Evolutionary conservation across 2,329 filamentous ascomycete genomes (phyloP).

Genomic region (Colletotrichum scovillei): DNA sequence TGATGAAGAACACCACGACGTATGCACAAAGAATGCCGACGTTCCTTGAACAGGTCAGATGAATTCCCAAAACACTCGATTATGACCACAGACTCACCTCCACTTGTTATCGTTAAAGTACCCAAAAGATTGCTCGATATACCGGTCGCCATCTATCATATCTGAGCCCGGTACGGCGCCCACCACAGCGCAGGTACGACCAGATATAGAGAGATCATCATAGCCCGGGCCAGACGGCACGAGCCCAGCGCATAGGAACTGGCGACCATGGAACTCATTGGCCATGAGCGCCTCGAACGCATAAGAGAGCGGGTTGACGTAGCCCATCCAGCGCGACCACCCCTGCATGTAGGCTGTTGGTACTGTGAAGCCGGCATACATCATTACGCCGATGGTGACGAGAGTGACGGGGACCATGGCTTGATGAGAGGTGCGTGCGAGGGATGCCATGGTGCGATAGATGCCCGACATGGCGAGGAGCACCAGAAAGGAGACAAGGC

Average conservation of each 20-base stretch:
- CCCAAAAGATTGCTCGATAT: conserved; percentile 54
- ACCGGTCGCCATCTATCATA: conserved; percentile 57
- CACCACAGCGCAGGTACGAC: conserved; percentile 58
- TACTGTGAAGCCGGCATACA: conserved; percentile 77
- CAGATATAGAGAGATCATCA: conserved; percentile 44
- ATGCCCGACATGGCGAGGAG: conserved; percentile 44
- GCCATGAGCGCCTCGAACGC: conserved; percentile 84
- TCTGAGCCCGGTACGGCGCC: conserved; percentile 56
- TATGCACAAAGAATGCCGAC: conserved; percentile 76
- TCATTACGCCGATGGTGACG: conserved; percentile 74
- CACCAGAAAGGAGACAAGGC: conserved; percentile 51
- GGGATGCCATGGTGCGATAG: conserved; percentile 44
- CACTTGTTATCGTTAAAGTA: conserved; percentile 60
- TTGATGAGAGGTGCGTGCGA: conserved; percentile 44
- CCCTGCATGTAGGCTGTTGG: conserved; percentile 76
- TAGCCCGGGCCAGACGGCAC: conserved; percentile 56
- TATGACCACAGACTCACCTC: conserved; percentile 41
- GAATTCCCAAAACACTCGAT: rapidly evolving
- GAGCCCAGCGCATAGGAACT: conserved; percentile 64
- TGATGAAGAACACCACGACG: conserved; percentile 66
- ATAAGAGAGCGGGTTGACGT: conserved; percentile 82
- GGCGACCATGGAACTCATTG: conserved; percentile 80
- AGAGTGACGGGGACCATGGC: conserved; percentile 64
- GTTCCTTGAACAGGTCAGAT: conserved; percentile 58
- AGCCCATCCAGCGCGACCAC: conserved; percentile 88